phyloP scores from a whole-genome alignment of 2,329 filamentous ascomycete genomes.

The Aspergillus sp. region DNA sequence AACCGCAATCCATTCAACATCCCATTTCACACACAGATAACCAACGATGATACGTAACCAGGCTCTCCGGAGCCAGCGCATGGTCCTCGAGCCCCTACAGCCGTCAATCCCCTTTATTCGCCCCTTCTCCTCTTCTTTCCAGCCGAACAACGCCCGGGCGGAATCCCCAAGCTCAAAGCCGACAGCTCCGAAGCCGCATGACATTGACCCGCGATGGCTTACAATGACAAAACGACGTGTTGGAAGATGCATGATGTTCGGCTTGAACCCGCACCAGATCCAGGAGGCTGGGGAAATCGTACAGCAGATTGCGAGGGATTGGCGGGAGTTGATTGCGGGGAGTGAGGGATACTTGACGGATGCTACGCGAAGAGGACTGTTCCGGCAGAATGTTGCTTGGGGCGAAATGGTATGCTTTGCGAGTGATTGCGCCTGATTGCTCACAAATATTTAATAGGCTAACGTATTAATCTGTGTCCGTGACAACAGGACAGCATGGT shows the following conservation, averaged over 20 bases:
- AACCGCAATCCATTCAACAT: background rate
- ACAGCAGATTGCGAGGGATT: conserved; percentile 61
- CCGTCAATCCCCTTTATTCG: conserved; percentile 9
- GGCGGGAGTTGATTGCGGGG: conserved; percentile 70
- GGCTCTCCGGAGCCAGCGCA: conserved; percentile 19
- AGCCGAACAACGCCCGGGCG: conserved; percentile 12
- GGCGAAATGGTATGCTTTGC: conserved; percentile 70
- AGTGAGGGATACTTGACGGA: conserved; percentile 73
- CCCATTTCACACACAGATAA: background rate
- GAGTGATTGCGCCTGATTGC: background rate
- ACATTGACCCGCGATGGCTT: conserved; percentile 64
- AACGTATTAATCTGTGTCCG: conserved; percentile 12
- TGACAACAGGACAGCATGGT: conserved; percentile 48
- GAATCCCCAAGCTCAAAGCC: conserved; percentile 13
- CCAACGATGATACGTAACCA: conserved; percentile 25
- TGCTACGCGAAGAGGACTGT: conserved; percentile 61
- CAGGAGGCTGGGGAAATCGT: conserved; percentile 60
- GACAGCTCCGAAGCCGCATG: conserved; percentile 24
- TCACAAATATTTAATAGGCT: conserved; percentile 13
- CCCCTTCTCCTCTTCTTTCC: conserved; percentile 24
- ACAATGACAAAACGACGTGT: conserved; percentile 65
- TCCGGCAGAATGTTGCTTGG: conserved; percentile 71
- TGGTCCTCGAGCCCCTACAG: conserved; percentile 15
- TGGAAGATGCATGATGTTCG: conserved; percentile 74
- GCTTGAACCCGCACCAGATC: conserved; percentile 60